Percentiles rank a stretch among this genome's conserved stretches.
Evolutionary conservation across 2,329 filamentous ascomycete genomes (phyloP).

Genomic region (Chaetomiaceae sp.): DNA sequence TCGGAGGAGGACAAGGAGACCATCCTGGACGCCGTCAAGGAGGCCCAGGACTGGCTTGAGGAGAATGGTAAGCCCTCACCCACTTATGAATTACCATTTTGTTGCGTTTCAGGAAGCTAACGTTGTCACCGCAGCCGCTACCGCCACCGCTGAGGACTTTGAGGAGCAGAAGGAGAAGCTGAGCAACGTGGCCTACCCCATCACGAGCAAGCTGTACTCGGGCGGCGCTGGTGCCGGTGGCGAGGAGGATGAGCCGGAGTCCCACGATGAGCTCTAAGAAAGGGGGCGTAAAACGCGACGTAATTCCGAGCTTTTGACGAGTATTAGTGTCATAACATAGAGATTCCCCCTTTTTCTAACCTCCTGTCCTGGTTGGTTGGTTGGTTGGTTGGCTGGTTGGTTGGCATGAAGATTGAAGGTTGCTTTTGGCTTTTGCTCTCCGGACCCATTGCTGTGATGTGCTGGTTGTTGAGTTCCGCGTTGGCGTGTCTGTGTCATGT

Average conservation of each 20-base stretch:
- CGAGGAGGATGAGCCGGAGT: constrained; percentile 65
- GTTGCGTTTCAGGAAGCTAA: constrained; percentile 9
- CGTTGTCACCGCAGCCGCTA: constrained; percentile 37
- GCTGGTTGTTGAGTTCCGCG: too few relatives aligned
- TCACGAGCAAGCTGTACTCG: constrained; percentile 94
- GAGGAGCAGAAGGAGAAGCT: constrained; percentile 99
- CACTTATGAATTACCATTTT: not conserved
- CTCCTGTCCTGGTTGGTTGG: too few relatives aligned
- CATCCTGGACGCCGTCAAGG: constrained; percentile 92
- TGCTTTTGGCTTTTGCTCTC: too few relatives aligned
- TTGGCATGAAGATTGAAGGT: too few relatives aligned
- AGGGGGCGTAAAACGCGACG: too few relatives aligned
- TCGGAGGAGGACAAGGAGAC: constrained; percentile 98
- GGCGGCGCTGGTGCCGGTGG: constrained; percentile 57
- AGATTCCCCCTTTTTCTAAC: constrained; percentile 25
- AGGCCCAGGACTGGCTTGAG: constrained; percentile 92
- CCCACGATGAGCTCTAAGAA: constrained; percentile 73
- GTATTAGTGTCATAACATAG: constrained; percentile 36
- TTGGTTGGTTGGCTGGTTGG: too few relatives aligned
- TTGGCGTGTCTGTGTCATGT: too few relatives aligned
- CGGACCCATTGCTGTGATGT: too few relatives aligned
- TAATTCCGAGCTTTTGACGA: too few relatives aligned
- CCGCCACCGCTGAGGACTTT: constrained; percentile 86
- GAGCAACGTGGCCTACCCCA: constrained; percentile 92
- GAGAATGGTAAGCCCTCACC: constrained; percentile 59